Conservation (phyloP, 2,329 filamentous ascomycete genomes). For the Microcyclospora pomicola region DNA sequence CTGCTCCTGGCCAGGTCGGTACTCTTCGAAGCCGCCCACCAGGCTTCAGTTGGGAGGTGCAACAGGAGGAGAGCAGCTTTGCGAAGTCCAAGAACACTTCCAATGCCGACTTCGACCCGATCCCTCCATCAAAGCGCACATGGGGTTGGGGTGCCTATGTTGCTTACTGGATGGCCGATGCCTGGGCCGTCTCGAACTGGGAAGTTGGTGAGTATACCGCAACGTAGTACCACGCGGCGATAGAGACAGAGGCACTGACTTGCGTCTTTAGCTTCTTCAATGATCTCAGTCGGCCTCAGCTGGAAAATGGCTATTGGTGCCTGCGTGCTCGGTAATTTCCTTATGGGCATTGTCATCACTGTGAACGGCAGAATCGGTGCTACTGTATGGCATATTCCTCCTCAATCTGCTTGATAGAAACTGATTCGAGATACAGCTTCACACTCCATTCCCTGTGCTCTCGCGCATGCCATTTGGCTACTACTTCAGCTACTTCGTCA, state of each 20-base stretch:
- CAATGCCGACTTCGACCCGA: slow-evolving; percentile 27
- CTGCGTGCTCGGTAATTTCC: slow-evolving; percentile 13
- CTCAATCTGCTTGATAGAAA: slow-evolving; percentile 14
- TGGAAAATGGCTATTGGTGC: slow-evolving; percentile 40
- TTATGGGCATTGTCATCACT: slow-evolving; percentile 29
- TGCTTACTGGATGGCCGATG: slow-evolving; percentile 28
- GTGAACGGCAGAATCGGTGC: slow-evolving; percentile 40
- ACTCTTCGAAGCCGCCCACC: slow-evolving; percentile 7
- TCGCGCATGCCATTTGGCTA: slow-evolving; percentile 43
- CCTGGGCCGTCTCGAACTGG: slow-evolving; percentile 28
- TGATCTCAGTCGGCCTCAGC: slow-evolving; percentile 39
- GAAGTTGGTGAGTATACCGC: slow-evolving; percentile 19
- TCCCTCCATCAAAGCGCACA: slow-evolving; percentile 25
- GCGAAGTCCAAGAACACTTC: slow-evolving; percentile 21
- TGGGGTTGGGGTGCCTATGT: slow-evolving; percentile 23
- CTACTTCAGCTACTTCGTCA: slow-evolving; percentile 31
- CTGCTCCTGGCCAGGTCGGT: slow-evolving; percentile 13
- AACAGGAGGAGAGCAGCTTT: slow-evolving; percentile 24
- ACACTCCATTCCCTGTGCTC: slow-evolving; percentile 42
- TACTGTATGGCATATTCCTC: slow-evolving; percentile 24
- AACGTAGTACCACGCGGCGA: not conserved
- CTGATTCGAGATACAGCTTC: slow-evolving; percentile 32
- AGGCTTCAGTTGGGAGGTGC: slow-evolving; percentile 18
- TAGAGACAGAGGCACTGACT: no score
- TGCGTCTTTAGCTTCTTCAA: slow-evolving; percentile 27